A percentile compares a stretch with the other conserved stretches of the same genome.
Evolutionary conservation across 2,329 filamentous ascomycete genomes (phyloP).

Genomic region (Phyllosticta citribraziliensis): DNA sequence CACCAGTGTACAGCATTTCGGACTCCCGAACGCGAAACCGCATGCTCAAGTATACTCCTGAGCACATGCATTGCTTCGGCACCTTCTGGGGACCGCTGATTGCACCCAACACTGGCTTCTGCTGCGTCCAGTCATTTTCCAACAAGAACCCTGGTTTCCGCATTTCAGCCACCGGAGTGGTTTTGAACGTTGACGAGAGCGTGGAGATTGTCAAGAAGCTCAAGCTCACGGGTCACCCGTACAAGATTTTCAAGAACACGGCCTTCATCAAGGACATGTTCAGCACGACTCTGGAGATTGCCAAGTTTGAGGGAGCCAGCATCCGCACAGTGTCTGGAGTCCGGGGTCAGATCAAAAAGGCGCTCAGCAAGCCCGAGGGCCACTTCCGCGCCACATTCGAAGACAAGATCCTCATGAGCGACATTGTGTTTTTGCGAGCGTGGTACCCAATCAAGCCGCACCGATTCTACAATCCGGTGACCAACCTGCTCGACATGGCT

Average conservation of each 20-base stretch:
- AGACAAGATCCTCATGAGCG: constrained; percentile 93
- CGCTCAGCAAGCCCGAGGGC: constrained; percentile 84
- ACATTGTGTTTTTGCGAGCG: constrained; percentile 90
- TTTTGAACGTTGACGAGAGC: constrained; percentile 87
- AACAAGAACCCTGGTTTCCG: constrained; percentile 81
- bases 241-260: constrained; percentile 99
- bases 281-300: constrained; percentile 81
- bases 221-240: constrained; percentile 84
- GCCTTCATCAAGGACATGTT: constrained; percentile 99
- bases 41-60: constrained; percentile 98
- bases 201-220: constrained; percentile 99
- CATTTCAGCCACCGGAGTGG: constrained; percentile 86
- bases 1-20: constrained; percentile 89
- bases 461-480: constrained; percentile 93
- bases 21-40: constrained; percentile 89
- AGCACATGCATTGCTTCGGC: constrained; percentile 98
- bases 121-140: constrained; percentile 82
- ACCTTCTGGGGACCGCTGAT: constrained; percentile 94
- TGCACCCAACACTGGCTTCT: constrained; percentile 92
- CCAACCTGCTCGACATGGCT: constrained; percentile 66
- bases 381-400: constrained; percentile 96
- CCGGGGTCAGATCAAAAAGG: constrained; percentile 93
- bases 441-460: constrained; percentile 96
- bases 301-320: constrained; percentile 93
- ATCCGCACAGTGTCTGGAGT: constrained; percentile 96